Conservation (phyloP, 208 protist genomes). For the Acanthamoeba castellanii region DNA sequence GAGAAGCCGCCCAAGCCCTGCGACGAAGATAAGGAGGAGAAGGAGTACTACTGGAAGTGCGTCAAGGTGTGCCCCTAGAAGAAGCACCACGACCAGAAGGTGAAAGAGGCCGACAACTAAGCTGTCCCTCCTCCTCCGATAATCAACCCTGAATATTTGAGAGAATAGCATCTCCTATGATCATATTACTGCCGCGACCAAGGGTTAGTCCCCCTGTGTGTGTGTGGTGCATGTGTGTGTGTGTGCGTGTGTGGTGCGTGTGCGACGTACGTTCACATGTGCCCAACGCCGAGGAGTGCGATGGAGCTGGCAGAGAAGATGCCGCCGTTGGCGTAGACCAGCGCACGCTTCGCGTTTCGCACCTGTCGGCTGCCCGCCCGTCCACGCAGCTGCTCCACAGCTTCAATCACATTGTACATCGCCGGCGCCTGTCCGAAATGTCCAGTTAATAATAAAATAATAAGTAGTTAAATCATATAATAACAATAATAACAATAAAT, state of each 20-base stretch:
- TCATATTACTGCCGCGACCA: too few relatives aligned
- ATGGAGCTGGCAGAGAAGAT: slow-evolving; percentile 92
- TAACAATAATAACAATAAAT: neutral
- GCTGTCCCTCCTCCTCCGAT: neutral
- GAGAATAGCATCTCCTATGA: neutral
- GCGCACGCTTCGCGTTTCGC: slow-evolving; percentile 86
- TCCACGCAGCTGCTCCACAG: slow-evolving; percentile 87
- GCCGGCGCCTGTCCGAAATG: slow-evolving; percentile 76
- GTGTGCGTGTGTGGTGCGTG: too few relatives aligned
- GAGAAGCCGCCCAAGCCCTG: neutral
- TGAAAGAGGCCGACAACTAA: neutral
- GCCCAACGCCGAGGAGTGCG: slow-evolving; percentile 89
- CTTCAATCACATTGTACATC: slow-evolving; percentile 91
- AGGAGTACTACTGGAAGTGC: neutral
- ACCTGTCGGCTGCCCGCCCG: slow-evolving; percentile 87
- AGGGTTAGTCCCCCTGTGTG: too few relatives aligned
- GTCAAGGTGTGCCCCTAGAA: neutral
- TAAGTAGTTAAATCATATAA: neutral
- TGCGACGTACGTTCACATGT: neutral
- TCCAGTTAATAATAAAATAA: neutral
- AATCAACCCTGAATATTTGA: neutral
- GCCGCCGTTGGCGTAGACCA: slow-evolving; percentile 94
- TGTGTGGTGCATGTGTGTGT: too few relatives aligned
- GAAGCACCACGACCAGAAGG: neutral
- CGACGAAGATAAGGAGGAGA: neutral